Percentiles rank a stretch among this genome's conserved stretches.
These are phyloP conservation scores for Urochloa ruziziensis DNA, from an alignment of 176 grass and related monocot species.

Conservation along the genomic window DNA sequence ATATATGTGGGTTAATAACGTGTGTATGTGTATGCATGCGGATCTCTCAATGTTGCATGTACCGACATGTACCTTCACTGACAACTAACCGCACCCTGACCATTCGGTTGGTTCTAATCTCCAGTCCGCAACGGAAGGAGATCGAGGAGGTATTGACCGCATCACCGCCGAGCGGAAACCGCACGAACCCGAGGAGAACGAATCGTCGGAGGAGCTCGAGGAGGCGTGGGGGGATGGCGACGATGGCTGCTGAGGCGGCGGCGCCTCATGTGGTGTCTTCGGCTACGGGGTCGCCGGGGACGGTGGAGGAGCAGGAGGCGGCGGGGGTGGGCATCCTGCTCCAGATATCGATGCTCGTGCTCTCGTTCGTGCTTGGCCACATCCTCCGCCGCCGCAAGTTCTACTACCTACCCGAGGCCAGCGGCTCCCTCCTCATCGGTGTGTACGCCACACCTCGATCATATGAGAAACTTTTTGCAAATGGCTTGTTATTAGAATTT, in stretches of 20 bases:
- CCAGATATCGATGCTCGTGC: constrained; percentile 95
- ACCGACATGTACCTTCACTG: too few relatives aligned
- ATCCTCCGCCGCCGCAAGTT: constrained; percentile 85
- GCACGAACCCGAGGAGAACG: not conserved
- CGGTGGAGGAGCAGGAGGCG: constrained; percentile 79
- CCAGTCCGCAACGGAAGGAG: constrained; percentile 6
- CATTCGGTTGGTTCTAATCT: not conserved
- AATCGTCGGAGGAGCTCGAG: not conserved
- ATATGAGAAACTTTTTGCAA: not conserved
- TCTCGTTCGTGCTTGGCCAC: constrained; percentile 85
- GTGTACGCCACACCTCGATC: not conserved
- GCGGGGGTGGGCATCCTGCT: constrained; percentile 90
- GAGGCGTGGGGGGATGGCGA: not conserved
- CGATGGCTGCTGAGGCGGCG: not conserved
- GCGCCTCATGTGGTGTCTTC: constrained; percentile 15
- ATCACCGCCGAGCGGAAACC: not conserved
- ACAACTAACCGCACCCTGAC: too few relatives aligned
- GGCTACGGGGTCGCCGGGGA: constrained; percentile 24
- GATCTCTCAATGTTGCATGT: too few relatives aligned
- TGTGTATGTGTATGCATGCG: too few relatives aligned
- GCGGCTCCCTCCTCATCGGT: constrained; percentile 91
- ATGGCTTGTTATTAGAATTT: too few relatives aligned
- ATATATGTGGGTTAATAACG: too few relatives aligned
- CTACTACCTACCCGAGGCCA: constrained; percentile 92
- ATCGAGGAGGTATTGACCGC: not conserved